Evolutionary conservation across 169 alveolate genomes (phyloP).

Genomic region (Cryptosporidium parvum): DNA sequence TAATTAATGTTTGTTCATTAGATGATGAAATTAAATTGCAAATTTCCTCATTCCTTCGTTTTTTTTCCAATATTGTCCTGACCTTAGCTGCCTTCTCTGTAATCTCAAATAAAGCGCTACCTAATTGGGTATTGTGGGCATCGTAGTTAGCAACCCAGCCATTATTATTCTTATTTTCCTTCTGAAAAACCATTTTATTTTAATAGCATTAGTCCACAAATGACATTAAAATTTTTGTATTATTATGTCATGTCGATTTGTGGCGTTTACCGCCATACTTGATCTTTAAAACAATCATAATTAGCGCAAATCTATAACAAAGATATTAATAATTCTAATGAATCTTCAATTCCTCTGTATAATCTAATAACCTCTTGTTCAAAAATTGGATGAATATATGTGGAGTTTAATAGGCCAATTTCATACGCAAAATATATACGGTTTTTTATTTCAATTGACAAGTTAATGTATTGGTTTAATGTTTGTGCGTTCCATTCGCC

Average conservation of each 20-base stretch:
- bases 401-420: constrained; percentile 43
- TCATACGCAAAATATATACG: constrained; percentile 26
- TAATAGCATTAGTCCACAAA: constrained; percentile 30
- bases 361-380: constrained; percentile 32
- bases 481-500: constrained; percentile 4
- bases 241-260: constrained; percentile 63
- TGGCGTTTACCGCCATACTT: constrained; percentile 1
- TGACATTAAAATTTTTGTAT: constrained; percentile 22
- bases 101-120: constrained; percentile 8
- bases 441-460: constrained; percentile 35
- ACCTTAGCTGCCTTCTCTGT: constrained; percentile 69
- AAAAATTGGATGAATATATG: constrained; percentile 56
- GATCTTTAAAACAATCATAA: constrained; percentile 21
- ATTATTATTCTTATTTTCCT: constrained; percentile 22
- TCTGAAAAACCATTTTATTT: constrained; percentile 18
- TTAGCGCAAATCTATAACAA: neutral
- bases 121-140: neutral
- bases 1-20: constrained; percentile 1
- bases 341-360: constrained; percentile 38
- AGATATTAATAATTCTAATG: constrained; percentile 15
- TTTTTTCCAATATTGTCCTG: constrained; percentile 49
- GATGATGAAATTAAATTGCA: constrained; percentile 22
- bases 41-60: constrained; percentile 27
- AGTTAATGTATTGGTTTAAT: constrained; percentile 27
- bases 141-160: neutral